Evolutionary conservation across 176 grass and related monocot species (phyloP), one percentile per base, ranked within the genome.

Genomic region (Poa pratensis): DNA sequence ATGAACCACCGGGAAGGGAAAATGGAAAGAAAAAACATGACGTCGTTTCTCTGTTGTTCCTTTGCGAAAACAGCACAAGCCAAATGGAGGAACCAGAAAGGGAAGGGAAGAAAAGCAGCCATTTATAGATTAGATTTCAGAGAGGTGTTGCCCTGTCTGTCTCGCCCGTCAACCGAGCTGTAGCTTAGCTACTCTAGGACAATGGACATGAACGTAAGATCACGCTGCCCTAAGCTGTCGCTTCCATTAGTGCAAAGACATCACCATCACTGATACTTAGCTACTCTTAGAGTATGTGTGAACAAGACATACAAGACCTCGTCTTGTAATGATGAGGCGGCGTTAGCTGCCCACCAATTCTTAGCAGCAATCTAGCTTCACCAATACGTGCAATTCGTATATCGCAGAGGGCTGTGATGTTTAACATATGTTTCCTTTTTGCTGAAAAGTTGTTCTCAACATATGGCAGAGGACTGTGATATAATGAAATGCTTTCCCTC

Each of bases 1-100:
- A 74, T 75, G 84, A 90, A 80, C 89, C 67, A 80, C 84, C 59
- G 34, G 34, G 40, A 71, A 69, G 66, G 9, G 7, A 20, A 39
- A 69, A 12, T 20, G 65, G 34, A 4, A 69, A 39, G 3, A 2
- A 32, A 81, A 26, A 42, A n/a, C 43, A 64, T 2, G 16, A 0
- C 7, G 16, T 55, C 32, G 12, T 77, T 24, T 70, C 65, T n/a
- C 19, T 4, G 19, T 64, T 65, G 73, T 54, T 35, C 51, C 51
- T 30, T 82, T 71, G 16, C 64, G 59, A 53, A 62, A 82, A 77
- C 30, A 32, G 11, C 60, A 63, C 63, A 54, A 77, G 42, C 57
- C 69, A 63, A 78, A 86, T 63, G 18, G 17, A 72, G 83, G 66
- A 83, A 59, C 10, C 34, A 16, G 18, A 39, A 19, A 64, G 26